Percentiles rank a stretch among this genome's conserved stretches.
phyloP scores from a whole-genome alignment of 2,329 filamentous ascomycete genomes.

The Tolypocladium nubicola region DNA sequence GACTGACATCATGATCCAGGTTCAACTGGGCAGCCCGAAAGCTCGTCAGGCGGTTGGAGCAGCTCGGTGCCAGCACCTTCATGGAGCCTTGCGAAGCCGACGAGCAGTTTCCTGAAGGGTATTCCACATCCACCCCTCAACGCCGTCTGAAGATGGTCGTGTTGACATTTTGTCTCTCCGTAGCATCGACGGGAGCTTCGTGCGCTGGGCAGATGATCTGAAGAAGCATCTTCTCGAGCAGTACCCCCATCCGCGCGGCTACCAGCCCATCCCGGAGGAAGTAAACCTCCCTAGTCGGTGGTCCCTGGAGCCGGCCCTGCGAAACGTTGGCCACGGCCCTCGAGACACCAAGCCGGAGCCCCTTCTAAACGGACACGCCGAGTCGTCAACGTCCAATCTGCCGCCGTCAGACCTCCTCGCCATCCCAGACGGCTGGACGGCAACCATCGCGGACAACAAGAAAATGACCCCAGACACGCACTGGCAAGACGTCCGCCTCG shows the following conservation, averaged over 20 bases:
- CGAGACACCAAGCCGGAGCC: too few species aligned
- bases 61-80: conserved; percentile 71
- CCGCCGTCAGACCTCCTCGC: conserved; percentile 33
- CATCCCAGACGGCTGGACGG: conserved; percentile 44
- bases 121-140: conserved; percentile 17
- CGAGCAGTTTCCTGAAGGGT: conserved; percentile 90
- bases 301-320: conserved; percentile 20
- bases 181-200: conserved; percentile 72
- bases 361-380: conserved; percentile 5
- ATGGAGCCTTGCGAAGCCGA: conserved; percentile 79
- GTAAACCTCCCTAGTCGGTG: conserved; percentile 67
- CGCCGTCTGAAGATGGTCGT: too few species aligned
- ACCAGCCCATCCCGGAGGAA: conserved; percentile 62
- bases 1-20: conserved; percentile 28
- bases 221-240: conserved; percentile 53
- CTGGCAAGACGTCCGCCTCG: conserved; percentile 86
- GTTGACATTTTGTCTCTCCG: not conserved
- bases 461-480: conserved; percentile 67
- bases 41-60: conserved; percentile 70
- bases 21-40: conserved; percentile 93
- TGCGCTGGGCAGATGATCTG: conserved; percentile 66
- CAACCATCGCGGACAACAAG: conserved; percentile 52
- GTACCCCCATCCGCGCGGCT: conserved; percentile 57
- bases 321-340: not conserved
- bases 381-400: conserved; percentile 7